Evolutionary conservation across 2,329 filamentous ascomycete species (phyloP).

Genomic region (Colletotrichum graminicola): DNA sequence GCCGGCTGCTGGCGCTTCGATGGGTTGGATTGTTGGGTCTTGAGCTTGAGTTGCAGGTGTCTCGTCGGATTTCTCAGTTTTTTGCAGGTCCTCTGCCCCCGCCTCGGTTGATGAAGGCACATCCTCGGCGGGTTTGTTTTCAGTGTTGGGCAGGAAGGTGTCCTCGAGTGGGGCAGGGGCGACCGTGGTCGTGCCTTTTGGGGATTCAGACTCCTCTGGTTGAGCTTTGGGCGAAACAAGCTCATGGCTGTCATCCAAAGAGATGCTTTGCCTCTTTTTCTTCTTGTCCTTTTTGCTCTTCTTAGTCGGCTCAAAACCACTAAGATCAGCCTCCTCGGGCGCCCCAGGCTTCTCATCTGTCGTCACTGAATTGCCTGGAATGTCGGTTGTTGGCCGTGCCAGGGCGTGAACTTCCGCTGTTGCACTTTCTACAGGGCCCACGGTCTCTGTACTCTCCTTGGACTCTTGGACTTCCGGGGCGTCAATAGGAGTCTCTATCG

Average conservation of each 20-base stretch:
- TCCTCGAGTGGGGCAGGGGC: slow-evolving; percentile 7
- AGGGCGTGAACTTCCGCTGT: slow-evolving; percentile 11
- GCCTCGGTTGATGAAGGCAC: background rate
- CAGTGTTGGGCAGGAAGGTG: slow-evolving; percentile 2
- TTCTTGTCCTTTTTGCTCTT: slow-evolving; percentile 50
- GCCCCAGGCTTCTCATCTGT: slow-evolving; percentile 3
- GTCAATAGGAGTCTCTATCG: slow-evolving; percentile 7
- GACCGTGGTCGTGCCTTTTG: background rate
- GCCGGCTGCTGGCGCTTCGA: background rate
- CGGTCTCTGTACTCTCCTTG: slow-evolving; percentile 46
- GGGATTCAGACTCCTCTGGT: background rate
- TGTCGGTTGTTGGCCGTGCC: slow-evolving; percentile 2
- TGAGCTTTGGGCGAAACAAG: background rate
- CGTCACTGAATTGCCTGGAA: background rate
- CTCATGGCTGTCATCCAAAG: slow-evolving; percentile 24
- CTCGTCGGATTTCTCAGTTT: background rate
- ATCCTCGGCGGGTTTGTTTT: background rate
- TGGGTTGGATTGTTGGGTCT: background rate
- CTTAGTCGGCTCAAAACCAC: slow-evolving; percentile 28
- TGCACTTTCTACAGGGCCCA: slow-evolving; percentile 26
- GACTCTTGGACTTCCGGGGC: slow-evolving; percentile 27
- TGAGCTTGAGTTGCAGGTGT: background rate
- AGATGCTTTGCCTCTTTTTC: slow-evolving; percentile 46
- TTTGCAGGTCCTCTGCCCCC: background rate
- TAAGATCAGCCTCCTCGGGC: slow-evolving; percentile 8